Evolutionary conservation across 208 protist species (phyloP), one percentile per base, ranked within the genome.

Genomic region (Polymyxa betae): DNA sequence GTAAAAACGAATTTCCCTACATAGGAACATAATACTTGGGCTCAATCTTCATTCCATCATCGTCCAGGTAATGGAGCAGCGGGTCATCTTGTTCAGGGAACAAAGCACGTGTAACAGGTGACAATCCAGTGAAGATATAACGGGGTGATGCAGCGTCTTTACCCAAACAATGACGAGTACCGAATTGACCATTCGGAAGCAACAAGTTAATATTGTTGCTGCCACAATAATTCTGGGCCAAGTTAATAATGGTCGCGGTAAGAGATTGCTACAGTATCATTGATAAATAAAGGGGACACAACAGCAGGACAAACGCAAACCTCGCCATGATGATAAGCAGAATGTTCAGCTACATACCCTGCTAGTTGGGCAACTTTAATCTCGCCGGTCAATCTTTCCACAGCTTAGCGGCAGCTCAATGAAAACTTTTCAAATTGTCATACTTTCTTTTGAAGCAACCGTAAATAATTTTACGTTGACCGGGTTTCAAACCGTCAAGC

Each of bases 251-350:
- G 1, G 99, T 99, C 82, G 95, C 94, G n/a, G 96, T 95, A 0
- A 99, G 95, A 5, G 72, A 60, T 60, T 60, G 49, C 49, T 60
- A 24, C 24, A 60, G 49, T 29, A 60, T 29, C 49, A 60, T 29
- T 24, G 5, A 60, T 60, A 5, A 60, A 24, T 60, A 60, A 24
- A 5, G 12, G 5, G 12, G 5, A 5, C 0, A 94, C 12, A 60
- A 60, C 5, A 60, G 49, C 5, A 5, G 5, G 12, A 60, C n/a
- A n/a, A 29, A 24, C 12, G 24, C 5, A 97, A 88, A 94, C 91
- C 94, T 99, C 99, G 64, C 99, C 99, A 94, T 99, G 99, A 93
- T 99, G 99, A 96, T 99, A 99, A 5, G 98, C 98, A 1, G 97
- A 97, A 90, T 99, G 96, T 94, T 99, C 98, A 64, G 52, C 35